These are phyloP conservation scores for Aspergillus panamensis DNA, from an alignment of 495 filamentous ascomycete genomes.

Conservation along the genomic window DNA sequence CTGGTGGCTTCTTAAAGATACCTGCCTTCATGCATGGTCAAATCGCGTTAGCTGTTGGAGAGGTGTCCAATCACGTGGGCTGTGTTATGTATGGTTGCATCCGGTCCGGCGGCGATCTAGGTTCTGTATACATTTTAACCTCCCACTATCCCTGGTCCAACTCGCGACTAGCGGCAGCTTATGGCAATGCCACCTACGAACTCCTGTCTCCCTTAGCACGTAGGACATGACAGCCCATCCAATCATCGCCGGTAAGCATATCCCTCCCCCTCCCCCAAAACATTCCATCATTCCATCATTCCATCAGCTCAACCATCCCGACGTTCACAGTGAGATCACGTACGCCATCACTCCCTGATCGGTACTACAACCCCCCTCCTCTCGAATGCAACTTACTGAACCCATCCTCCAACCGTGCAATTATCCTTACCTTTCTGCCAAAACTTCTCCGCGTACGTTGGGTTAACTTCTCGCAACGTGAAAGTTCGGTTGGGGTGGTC, in stretches of 20 bases:
- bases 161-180: not conserved
- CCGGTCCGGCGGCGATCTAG: not conserved
- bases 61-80: slow-evolving; percentile 1
- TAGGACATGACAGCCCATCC: not conserved
- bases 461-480: not conserved
- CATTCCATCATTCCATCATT: not conserved
- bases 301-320: not conserved
- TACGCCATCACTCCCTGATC: not conserved
- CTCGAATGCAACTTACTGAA: not conserved
- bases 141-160: not conserved
- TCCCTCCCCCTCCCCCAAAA: not conserved
- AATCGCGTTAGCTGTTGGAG: not conserved
- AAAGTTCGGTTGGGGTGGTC: not conserved
- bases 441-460: not conserved
- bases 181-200: not conserved
- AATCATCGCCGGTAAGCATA: not conserved
- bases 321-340: not conserved
- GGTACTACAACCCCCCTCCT: not conserved
- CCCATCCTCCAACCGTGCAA: not conserved
- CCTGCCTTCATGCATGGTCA: not conserved
- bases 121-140: not conserved
- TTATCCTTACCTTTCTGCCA: not conserved
- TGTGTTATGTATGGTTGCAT: slow-evolving; percentile 2
- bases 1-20: not conserved
- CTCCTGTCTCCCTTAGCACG: not conserved